Evolutionary conservation across 805 yeast species (phyloP).

Genomic region (Wickerhamiella slavikovae): DNA sequence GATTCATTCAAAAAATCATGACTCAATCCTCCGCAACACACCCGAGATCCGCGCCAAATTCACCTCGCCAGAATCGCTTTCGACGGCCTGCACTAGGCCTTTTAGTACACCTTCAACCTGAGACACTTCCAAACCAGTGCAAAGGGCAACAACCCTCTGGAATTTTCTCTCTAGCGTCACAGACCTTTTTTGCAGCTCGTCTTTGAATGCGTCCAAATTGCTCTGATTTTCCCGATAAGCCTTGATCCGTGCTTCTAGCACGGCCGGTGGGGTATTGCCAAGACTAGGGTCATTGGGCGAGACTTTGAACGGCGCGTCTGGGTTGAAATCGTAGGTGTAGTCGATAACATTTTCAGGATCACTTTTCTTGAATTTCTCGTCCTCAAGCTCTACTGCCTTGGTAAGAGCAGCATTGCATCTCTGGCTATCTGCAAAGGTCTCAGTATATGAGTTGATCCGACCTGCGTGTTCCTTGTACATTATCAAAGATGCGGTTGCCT

Average conservation of each 20-base stretch:
- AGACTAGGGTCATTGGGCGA: conserved; percentile 1
- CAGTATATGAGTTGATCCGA: conserved; percentile 4
- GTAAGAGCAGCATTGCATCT: conserved; percentile 37
- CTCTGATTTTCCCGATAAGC: conserved; percentile 61
- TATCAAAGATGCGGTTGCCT: conserved; percentile 28
- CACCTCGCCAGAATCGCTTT: conserved; percentile 56
- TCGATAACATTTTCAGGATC: conserved; percentile 17
- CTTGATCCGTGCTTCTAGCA: conserved; percentile 44
- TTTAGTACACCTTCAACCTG: conserved; percentile 67
- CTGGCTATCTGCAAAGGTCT: conserved; percentile 27
- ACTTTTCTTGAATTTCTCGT: conserved; percentile 26
- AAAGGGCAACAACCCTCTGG: conserved; percentile 68
- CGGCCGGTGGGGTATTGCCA: conserved; percentile 10
- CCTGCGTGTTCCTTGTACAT: conserved; percentile 3
- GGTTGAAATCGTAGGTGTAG: conserved; percentile 42
- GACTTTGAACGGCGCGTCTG: conserved; percentile 80
- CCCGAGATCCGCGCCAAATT: conserved; percentile 36
- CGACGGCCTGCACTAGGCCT: conserved; percentile 77
- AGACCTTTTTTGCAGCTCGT: conserved; percentile 31
- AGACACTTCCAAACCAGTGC: conserved; percentile 70
- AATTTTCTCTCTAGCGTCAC: conserved; percentile 51
- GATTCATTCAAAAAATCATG: conserved; percentile 2
- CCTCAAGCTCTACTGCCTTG: conserved; percentile 45
- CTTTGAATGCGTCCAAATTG: conserved; percentile 31
- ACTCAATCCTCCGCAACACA: conserved; percentile 30